phyloP scores from a whole-genome alignment of 305 asterid species.

The Andrographis paniculata region DNA sequence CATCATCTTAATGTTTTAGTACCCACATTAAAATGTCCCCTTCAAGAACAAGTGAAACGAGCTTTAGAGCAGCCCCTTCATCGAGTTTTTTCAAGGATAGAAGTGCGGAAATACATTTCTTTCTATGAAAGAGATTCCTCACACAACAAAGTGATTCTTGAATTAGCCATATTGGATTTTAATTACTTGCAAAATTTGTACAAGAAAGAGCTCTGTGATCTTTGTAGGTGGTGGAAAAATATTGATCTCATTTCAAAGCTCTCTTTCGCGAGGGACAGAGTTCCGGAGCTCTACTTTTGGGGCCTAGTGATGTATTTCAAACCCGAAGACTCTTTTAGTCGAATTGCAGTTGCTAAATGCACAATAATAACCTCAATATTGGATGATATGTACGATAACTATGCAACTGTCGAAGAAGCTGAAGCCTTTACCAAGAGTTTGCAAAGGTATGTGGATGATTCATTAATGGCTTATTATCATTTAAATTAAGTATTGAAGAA shows the following conservation, averaged over 20 bases:
- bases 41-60: constrained; percentile 13
- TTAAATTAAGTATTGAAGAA: no score
- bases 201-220: constrained; percentile 20
- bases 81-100: constrained; percentile 16
- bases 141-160: constrained; percentile 4
- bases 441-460: constrained; percentile 1
- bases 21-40: constrained; percentile 10
- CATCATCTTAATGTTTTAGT: constrained; percentile 14
- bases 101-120: constrained; percentile 14
- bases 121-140: constrained; percentile 1
- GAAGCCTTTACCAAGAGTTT: constrained; percentile 4
- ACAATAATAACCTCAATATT: neutral
- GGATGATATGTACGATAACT: constrained; percentile 16
- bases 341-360: neutral
- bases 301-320: neutral
- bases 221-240: constrained; percentile 8
- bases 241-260: constrained; percentile 1
- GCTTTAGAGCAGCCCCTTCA: constrained; percentile 18
- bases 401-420: constrained; percentile 18
- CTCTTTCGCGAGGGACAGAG: constrained; percentile 7
- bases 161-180: constrained; percentile 23
- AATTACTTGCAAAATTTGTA: constrained; percentile 20
- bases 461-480: no score
- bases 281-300: constrained; percentile 9
- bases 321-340: constrained; percentile 7